phyloP scores from a whole-genome alignment of 2,329 filamentous ascomycete genomes.

The Plectosphaerella plurivora region DNA sequence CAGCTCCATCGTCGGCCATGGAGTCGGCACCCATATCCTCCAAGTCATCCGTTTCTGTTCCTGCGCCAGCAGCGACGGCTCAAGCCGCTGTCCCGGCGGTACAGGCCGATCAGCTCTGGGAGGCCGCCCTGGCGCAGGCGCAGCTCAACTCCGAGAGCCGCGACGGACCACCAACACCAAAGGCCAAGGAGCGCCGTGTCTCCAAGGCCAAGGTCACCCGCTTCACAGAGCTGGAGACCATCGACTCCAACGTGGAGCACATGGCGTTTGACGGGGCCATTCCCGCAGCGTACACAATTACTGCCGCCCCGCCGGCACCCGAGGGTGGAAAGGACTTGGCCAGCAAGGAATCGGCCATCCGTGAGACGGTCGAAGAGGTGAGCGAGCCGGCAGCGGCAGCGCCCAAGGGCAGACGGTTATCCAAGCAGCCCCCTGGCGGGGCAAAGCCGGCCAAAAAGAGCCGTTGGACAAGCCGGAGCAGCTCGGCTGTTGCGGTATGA shows the following conservation, averaged over 20 bases:
- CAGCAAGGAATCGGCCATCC: constrained; percentile 12
- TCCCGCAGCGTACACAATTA: neutral
- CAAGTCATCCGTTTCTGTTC: constrained; percentile 8
- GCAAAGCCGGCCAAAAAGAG: constrained; percentile 23
- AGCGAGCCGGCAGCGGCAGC: constrained; percentile 1
- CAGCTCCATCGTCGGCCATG: constrained; percentile 6
- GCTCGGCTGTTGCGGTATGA: constrained; percentile 20
- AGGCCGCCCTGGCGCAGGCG: neutral
- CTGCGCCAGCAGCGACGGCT: constrained; percentile 1
- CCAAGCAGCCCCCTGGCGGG: constrained; percentile 19
- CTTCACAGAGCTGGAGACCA: constrained; percentile 24
- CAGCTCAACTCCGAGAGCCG: neutral
- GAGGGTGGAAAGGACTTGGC: neutral
- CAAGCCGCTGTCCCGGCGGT: constrained; percentile 9
- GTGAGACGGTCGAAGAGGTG: constrained; percentile 5
- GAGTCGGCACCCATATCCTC: constrained; percentile 9
- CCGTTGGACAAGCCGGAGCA: constrained; percentile 22
- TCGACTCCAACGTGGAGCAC: constrained; percentile 19
- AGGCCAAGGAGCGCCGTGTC: constrained; percentile 14
- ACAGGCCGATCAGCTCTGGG: neutral
- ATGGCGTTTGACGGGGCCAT: neutral
- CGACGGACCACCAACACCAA: neutral
- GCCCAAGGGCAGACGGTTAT: constrained; percentile 19
- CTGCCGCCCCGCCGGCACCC: neutral
- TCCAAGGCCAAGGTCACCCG: constrained; percentile 18